Percentiles rank a stretch among this genome's conserved stretches.
Evolutionary conservation across 352 stramenopile species (phyloP).

Genomic region (Phytopythium cucurbitacearum): DNA sequence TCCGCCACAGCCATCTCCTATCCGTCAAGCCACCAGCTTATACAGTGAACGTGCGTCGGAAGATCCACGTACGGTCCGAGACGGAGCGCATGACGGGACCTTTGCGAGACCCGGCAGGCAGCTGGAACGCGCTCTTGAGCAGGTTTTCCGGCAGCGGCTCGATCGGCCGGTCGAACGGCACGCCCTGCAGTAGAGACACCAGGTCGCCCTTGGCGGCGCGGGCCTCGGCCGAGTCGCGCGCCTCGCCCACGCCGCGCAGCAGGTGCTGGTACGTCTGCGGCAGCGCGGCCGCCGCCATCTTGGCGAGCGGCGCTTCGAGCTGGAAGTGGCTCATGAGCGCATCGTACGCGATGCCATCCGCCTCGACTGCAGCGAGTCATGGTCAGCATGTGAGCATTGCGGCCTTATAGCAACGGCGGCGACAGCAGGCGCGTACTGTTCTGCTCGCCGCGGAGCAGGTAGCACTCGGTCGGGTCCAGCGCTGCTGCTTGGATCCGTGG

Average conservation of each 20-base stretch:
- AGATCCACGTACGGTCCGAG: conserved; percentile 20
- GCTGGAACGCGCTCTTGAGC: conserved; percentile 65
- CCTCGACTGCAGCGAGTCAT: conserved; percentile 31
- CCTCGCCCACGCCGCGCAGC: conserved; percentile 58
- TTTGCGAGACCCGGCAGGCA: conserved; percentile 54
- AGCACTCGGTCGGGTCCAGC: conserved; percentile 41
- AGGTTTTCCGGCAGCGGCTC: conserved; percentile 66
- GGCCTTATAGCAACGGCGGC: background rate
- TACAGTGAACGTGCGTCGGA: too few relatives aligned
- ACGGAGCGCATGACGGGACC: conserved; percentile 48
- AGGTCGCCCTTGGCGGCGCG: conserved; percentile 46
- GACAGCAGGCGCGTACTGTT: conserved; percentile 35
- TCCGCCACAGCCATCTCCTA: background rate
- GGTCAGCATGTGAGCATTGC: conserved; percentile 3
- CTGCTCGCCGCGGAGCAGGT: conserved; percentile 48
- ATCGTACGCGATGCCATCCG: conserved; percentile 53
- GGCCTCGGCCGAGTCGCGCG: conserved; percentile 28
- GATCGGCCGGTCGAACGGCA: conserved; percentile 78
- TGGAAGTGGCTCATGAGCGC: conserved; percentile 67
- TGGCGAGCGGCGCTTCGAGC: conserved; percentile 51
- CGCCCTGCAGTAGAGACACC: conserved; percentile 52
- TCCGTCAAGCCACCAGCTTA: background rate
- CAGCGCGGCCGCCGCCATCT: conserved; percentile 56
- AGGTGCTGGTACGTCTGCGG: conserved; percentile 71
- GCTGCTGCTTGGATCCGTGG: conserved; percentile 7